These are phyloP conservation scores for Hymenoscyphus scutula DNA, from an alignment of 2,329 filamentous ascomycete genomes.

Conservation along the genomic window DNA sequence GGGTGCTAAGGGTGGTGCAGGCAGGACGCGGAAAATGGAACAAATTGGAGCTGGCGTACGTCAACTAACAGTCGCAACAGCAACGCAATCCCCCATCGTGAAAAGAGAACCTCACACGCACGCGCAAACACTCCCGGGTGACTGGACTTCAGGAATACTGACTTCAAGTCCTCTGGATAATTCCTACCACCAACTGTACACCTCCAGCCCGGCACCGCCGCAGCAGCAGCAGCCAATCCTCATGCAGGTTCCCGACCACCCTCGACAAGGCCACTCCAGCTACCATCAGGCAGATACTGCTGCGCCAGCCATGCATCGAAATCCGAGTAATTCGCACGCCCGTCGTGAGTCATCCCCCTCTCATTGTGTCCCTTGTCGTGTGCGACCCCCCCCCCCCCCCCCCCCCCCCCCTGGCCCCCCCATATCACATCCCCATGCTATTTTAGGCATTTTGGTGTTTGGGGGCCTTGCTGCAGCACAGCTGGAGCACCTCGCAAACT, in stretches of 20 bases:
- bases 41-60: background rate
- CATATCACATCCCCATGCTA: constrained; percentile 1
- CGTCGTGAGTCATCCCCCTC: constrained; percentile 25
- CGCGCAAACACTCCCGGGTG: constrained; percentile 8
- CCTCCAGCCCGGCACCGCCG: constrained; percentile 10
- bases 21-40: too few species aligned
- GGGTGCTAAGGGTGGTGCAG: too few species aligned
- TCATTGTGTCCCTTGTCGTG: background rate
- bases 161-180: constrained; percentile 10
- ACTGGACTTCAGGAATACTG: constrained; percentile 9
- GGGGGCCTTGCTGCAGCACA: too few species aligned
- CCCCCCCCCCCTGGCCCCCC: background rate
- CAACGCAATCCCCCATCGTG: constrained; percentile 15
- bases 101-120: constrained; percentile 16
- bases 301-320: constrained; percentile 14
- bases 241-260: constrained; percentile 10
- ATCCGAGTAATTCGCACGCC: constrained; percentile 10
- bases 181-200: constrained; percentile 3
- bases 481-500: background rate
- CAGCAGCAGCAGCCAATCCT: constrained; percentile 8
- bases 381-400: too few species aligned
- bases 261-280: background rate
- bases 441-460: background rate
- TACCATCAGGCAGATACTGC: constrained; percentile 23
- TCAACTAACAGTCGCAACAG: constrained; percentile 7